A percentile compares a stretch with the other conserved stretches of the same genome.
Evolutionary conservation across 2,329 filamentous ascomycete genomes (phyloP).

Genomic region (Sclerotinia subarctica): DNA sequence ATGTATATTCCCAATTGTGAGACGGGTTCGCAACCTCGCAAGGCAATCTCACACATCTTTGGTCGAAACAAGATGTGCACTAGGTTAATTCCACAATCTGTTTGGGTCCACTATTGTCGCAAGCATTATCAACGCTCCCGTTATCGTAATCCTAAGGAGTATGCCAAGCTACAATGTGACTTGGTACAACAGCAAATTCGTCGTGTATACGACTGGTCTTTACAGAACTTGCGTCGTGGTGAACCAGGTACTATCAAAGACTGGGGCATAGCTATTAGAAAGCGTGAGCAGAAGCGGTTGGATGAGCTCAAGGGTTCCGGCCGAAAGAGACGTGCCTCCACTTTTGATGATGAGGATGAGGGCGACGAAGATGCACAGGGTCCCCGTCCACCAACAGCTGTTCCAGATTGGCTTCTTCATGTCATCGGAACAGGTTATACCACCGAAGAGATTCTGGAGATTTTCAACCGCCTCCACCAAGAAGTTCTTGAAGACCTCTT

Average conservation of each 20-base stretch:
- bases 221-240: conserved; percentile 44
- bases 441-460: conserved; percentile 39
- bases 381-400: conserved; percentile 35
- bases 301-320: conserved; percentile 40
- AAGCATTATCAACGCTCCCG: conserved; percentile 78
- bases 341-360: conserved; percentile 29
- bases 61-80: conserved; percentile 80
- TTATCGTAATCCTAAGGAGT: conserved; percentile 62
- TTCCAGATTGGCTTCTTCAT: conserved; percentile 37
- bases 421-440: conserved; percentile 38
- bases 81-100: conserved; percentile 61
- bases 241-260: conserved; percentile 48
- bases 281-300: conserved; percentile 60
- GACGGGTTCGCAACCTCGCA: conserved; percentile 61
- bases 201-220: conserved; percentile 61
- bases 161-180: conserved; percentile 60
- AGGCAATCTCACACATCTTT: conserved; percentile 78
- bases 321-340: conserved; percentile 32
- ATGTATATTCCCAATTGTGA: conserved; percentile 57
- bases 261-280: conserved; percentile 62
- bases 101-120: conserved; percentile 76
- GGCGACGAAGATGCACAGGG: conserved; percentile 30
- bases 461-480: conserved; percentile 40
- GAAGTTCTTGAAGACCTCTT: conserved; percentile 39
- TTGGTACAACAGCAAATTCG: conserved; percentile 61